Percentiles rank a stretch among this genome's conserved stretches.
Evolutionary conservation across 2,329 filamentous ascomycete species (phyloP).

Genomic region (Diaporthe nobilis): DNA sequence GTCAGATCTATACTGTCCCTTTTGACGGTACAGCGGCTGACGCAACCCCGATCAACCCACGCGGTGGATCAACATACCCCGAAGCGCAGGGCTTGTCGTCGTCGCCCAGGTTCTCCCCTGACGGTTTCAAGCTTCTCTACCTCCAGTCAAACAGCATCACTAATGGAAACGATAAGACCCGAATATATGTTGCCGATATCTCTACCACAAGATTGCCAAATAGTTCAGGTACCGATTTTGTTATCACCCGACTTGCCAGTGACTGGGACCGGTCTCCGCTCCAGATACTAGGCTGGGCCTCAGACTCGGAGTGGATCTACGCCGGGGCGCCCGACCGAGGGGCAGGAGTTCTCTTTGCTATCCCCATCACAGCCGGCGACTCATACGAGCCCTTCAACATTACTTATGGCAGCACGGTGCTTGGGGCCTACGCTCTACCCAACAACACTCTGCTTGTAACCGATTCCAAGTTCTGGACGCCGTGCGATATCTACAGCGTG

Average conservation of each 20-base stretch:
- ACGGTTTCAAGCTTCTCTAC: constrained; percentile 16
- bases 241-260: constrained; percentile 4
- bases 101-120: constrained; percentile 16
- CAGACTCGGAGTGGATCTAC: constrained; percentile 9
- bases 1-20: background rate
- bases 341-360: background rate
- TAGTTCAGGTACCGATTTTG: background rate
- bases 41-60: background rate
- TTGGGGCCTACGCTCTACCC: constrained; percentile 1
- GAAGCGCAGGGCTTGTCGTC: constrained; percentile 8
- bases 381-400: background rate
- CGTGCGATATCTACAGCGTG: constrained; percentile 19
- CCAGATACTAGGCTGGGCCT: constrained; percentile 9
- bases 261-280: constrained; percentile 24
- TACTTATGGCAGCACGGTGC: background rate
- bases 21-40: background rate
- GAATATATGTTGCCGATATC: background rate
- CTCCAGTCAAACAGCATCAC: background rate
- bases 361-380: background rate
- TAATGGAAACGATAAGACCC: background rate
- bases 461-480: constrained; percentile 15
- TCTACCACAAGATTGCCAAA: background rate
- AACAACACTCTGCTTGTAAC: constrained; percentile 18
- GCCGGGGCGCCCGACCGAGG: background rate
- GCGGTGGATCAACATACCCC: background rate